phyloP scores from a whole-genome alignment of 1,139 yeast species.

The Kurtzmaniella quercitrusa region DNA sequence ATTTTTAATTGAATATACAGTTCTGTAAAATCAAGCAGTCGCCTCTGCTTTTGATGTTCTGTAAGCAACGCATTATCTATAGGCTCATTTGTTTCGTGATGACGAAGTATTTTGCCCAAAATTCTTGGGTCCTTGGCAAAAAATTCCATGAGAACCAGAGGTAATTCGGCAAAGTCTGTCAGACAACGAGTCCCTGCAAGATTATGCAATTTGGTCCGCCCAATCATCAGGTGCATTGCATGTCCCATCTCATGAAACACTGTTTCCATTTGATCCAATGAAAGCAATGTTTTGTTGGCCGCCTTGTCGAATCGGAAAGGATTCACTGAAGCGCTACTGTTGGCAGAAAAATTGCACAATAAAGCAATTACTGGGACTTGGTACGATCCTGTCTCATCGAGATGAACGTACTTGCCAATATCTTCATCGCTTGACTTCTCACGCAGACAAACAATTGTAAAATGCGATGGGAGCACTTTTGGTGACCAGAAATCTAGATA shows the following conservation, averaged over 20 bases:
- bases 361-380: conserved; percentile 89
- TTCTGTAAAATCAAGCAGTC: conserved; percentile 64
- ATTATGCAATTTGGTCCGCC: conserved; percentile 84
- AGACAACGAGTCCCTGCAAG: conserved; percentile 94
- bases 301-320: conserved; percentile 13
- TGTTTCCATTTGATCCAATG: conserved; percentile 83
- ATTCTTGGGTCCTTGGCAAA: conserved; percentile 84
- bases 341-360: conserved; percentile 67
- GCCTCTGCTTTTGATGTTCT: conserved; percentile 49
- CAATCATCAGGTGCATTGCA: conserved; percentile 97
- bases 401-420: conserved; percentile 45
- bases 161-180: conserved; percentile 94
- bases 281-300: conserved; percentile 40
- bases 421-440: conserved; percentile 22
- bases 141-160: conserved; percentile 91
- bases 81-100: conserved; percentile 64
- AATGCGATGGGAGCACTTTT: conserved; percentile 77
- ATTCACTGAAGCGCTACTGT: conserved; percentile 21
- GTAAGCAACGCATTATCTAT: conserved; percentile 49
- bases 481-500: conserved; percentile 47
- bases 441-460: conserved; percentile 93
- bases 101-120: conserved; percentile 66
- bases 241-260: conserved; percentile 99
- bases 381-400: conserved; percentile 48
- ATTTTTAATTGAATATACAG: conserved; percentile 83